These are phyloP conservation scores for Collybia sordida DNA, from an alignment of 768 basidiomycete genomes.

Conservation along the genomic window DNA sequence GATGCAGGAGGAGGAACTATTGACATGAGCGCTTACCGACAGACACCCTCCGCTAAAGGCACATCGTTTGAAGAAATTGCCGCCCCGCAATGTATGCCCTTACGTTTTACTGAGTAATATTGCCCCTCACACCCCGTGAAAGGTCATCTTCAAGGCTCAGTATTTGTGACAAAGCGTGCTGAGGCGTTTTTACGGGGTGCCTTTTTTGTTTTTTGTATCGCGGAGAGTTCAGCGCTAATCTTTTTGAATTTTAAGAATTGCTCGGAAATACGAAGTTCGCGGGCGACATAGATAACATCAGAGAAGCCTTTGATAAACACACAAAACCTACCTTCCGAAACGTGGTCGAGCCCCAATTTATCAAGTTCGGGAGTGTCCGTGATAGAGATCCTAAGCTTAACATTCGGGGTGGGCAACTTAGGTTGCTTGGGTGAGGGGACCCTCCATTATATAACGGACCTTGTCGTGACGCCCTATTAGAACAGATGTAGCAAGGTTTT, in stretches of 20 bases:
- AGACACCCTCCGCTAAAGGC: slow-evolving; percentile 19
- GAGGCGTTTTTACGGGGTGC: slow-evolving; percentile 36
- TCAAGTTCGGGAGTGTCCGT: slow-evolving; percentile 38
- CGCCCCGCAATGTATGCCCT: slow-evolving; percentile 36
- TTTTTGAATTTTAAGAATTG: slow-evolving; percentile 26
- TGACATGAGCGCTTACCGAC: slow-evolving; percentile 56
- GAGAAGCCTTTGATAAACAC: slow-evolving; percentile 38
- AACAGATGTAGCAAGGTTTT: slow-evolving; percentile 33
- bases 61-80: slow-evolving; percentile 48
- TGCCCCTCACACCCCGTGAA: background rate
- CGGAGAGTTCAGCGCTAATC: background rate
- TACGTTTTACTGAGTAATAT: background rate
- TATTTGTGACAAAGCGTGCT: slow-evolving; percentile 49
- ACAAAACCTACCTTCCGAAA: slow-evolving; percentile 41
- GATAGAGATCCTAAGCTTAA: slow-evolving; percentile 33
- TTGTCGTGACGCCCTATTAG: slow-evolving; percentile 14
- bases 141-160: slow-evolving; percentile 52
- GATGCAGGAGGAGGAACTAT: slow-evolving; percentile 66
- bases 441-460: background rate
- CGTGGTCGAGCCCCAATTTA: slow-evolving; percentile 32
- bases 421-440: slow-evolving; percentile 31
- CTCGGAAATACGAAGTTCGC: slow-evolving; percentile 38
- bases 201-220: slow-evolving; percentile 5
- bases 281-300: slow-evolving; percentile 38
- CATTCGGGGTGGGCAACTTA: slow-evolving; percentile 41